Evolutionary conservation across 768 basidiomycete species (phyloP).

Genomic region (Termitomyces titanicus): DNA sequence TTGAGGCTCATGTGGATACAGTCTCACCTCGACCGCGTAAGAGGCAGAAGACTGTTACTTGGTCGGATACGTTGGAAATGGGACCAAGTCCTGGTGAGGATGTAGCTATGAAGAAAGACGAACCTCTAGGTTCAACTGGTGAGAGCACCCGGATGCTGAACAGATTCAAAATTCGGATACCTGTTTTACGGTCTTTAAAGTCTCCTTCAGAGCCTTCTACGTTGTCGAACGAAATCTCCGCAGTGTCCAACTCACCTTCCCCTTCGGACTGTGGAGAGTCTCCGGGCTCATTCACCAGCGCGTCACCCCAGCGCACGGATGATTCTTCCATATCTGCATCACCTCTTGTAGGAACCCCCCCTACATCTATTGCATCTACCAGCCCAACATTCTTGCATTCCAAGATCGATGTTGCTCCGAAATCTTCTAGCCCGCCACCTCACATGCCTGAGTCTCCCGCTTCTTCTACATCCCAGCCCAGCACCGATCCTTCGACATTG

Average conservation of each 20-base stretch:
- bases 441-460: neutral
- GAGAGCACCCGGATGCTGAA: neutral
- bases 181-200: neutral
- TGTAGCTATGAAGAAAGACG: neutral
- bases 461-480: neutral
- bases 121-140: neutral
- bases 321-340: neutral
- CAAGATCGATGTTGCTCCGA: neutral
- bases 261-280: neutral
- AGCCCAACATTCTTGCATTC: neutral
- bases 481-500: neutral
- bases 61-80: slow-evolving; percentile 25
- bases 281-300: neutral
- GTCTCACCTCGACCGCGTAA: neutral
- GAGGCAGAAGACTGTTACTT: slow-evolving; percentile 27
- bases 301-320: neutral
- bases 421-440: neutral
- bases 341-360: neutral
- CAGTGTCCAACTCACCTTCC: neutral
- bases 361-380: neutral
- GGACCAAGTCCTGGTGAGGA: neutral
- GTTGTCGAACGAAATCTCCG: neutral
- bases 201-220: neutral
- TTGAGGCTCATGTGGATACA: neutral
- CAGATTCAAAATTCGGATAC: slow-evolving; percentile 7